Conservation (phyloP, 371 early-diverging fungal genomes). For the Lichtheimia corymbifera region DNA sequence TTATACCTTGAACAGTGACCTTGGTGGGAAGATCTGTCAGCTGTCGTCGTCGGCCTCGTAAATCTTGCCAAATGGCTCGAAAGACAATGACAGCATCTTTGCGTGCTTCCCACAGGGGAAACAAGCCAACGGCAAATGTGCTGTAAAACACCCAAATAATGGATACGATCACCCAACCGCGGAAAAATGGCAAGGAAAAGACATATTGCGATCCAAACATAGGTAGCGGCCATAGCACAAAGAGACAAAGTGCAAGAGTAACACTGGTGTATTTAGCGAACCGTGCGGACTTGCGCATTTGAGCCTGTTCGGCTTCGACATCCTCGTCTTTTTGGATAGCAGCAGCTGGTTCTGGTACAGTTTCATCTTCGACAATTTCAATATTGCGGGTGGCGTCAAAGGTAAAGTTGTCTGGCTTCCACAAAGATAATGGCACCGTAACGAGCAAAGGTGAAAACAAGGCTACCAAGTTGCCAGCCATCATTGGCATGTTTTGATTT, state of each 20-base stretch:
- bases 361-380: constrained; percentile 43
- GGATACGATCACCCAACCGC: constrained; percentile 66
- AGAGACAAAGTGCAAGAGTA: constrained; percentile 51
- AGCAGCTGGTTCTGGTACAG: constrained; percentile 16
- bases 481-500: constrained; percentile 67
- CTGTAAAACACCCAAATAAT: constrained; percentile 65
- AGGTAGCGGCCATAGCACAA: constrained; percentile 71
- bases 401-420: constrained; percentile 63
- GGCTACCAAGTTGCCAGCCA: constrained; percentile 66
- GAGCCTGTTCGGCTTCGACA: constrained; percentile 23
- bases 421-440: constrained; percentile 30
- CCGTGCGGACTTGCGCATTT: constrained; percentile 28
- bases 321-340: constrained; percentile 23
- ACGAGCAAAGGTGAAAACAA: constrained; percentile 30
- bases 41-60: constrained; percentile 31
- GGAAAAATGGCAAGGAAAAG: constrained; percentile 64
- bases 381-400: constrained; percentile 56
- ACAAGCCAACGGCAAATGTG: constrained; percentile 56
- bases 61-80: constrained; percentile 42
- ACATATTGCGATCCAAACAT: constrained; percentile 68
- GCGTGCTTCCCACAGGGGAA: constrained; percentile 63
- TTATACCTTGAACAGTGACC: constrained; percentile 1
- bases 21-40: neutral
- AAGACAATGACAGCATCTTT: constrained; percentile 34
- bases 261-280: constrained; percentile 42